Evolutionary conservation across 2,329 filamentous ascomycete species (phyloP), one percentile per base, ranked within the genome.

Genomic region (Colletotrichum godetiae): DNA sequence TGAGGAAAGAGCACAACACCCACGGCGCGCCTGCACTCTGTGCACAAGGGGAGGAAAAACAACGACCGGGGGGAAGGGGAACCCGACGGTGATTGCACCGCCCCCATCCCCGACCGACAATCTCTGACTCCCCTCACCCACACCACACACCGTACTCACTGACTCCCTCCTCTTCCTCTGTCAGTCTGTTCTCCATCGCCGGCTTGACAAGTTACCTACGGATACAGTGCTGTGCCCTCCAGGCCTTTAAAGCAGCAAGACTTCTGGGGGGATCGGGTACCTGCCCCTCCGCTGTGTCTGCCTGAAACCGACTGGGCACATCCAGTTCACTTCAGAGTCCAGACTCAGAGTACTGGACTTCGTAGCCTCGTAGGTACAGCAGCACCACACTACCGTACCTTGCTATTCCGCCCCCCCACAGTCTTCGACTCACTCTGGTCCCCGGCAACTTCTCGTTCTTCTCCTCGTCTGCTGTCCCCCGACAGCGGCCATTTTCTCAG

Each of bases 401-500:
- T n/a, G n/a, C n/a, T 31, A 11, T 12, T 24, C 29, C 24, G n/a
- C 22, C 7, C 58, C 33, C n/a, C 31, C 8, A 12, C 37, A 2
- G 24, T 63, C 19, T 46, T 42, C 13, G 19, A 42, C 6, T 42
- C 37, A 13, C 37, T 19, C 37, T 13, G 31, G 52, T 42, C 49
- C 49, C 66, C 58, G 33, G 55, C 19, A 63, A 56, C 59, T 46
- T 64, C 61, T 49, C 42, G 42, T 49, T 49, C 37, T 35, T 59
- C 62, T 42, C 37, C 29, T 52, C 55, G 29, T 33, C 42, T 64
- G 33, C 61, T 42, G 37, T 15, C 13, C 13, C 56, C 70, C 70
- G 70, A 73, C 59, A 73, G 70, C 67, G 70, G 70, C 60, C 70
- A 60, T 19, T 19, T 56, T 61, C 46, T 57, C 27, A 65, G 46